Conservation (phyloP, 192 early-diverging fungal genomes). For the Paraglomus occultum region DNA sequence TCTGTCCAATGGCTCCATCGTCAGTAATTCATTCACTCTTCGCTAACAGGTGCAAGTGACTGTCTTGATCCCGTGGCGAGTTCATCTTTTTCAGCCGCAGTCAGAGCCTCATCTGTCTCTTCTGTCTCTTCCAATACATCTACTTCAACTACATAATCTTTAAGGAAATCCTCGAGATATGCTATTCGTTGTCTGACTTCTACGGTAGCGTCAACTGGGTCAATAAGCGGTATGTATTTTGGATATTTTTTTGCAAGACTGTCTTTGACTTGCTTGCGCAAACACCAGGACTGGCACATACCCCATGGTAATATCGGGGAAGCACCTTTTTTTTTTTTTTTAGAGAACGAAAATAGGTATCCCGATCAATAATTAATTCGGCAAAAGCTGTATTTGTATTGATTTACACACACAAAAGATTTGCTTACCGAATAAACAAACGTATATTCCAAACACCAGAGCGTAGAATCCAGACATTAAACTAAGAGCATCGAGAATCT, state of each 20-base stretch:
- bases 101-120: too few species aligned
- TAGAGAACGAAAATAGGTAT: too few species aligned
- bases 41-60: too few species aligned
- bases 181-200: not conserved
- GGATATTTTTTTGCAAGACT: constrained; percentile 17
- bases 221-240: constrained; percentile 15
- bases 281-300: not conserved
- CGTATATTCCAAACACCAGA: constrained; percentile 17
- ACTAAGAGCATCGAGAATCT: constrained; percentile 21
- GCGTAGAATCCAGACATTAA: constrained; percentile 28
- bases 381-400: too few species aligned
- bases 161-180: constrained; percentile 22
- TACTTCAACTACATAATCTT: constrained; percentile 13
- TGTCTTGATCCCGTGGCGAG: too few species aligned
- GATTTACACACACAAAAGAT: too few species aligned
- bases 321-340: not conserved
- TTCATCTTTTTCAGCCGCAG: not conserved
- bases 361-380: too few species aligned
- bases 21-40: too few species aligned
- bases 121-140: constrained; percentile 2
- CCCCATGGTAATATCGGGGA: constrained; percentile 20
- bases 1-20: too few species aligned
- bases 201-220: not conserved
- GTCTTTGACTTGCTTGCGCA: not conserved
- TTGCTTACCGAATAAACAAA: constrained; percentile 21